Conservation (phyloP, 768 basidiomycete genomes). For the Crepidotus variabilis region DNA sequence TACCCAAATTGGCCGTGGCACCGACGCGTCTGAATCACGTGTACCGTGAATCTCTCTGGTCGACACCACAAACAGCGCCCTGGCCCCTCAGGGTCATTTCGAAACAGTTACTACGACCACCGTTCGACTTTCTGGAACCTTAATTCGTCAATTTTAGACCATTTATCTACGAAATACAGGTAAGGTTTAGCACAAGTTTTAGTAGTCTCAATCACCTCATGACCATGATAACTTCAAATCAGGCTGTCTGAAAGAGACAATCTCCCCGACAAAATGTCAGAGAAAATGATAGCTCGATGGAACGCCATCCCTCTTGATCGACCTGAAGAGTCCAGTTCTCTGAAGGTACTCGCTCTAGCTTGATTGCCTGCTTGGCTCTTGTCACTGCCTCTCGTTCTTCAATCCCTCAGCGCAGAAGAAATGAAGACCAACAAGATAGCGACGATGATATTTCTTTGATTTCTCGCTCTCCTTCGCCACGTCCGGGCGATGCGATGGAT, state of each 20-base stretch:
- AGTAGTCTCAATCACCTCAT: no score
- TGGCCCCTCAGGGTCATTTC: not conserved
- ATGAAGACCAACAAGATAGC: slow-evolving; percentile 50
- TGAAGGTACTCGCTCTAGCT: slow-evolving; percentile 71
- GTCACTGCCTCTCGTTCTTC: slow-evolving; percentile 56
- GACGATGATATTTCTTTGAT: slow-evolving; percentile 71
- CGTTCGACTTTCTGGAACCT: not conserved
- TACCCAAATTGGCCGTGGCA: slow-evolving; percentile 4
- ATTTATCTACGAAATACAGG: no score
- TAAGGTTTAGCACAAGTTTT: no score
- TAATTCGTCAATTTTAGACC: no score
- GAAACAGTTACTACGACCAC: not conserved
- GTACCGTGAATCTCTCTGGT: slow-evolving; percentile 3
- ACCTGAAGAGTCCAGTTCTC: slow-evolving; percentile 13
- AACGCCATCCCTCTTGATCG: slow-evolving; percentile 58
- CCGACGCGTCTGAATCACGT: slow-evolving; percentile 26
- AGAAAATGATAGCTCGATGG: slow-evolving; percentile 64
- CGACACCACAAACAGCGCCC: not conserved
- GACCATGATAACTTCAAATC: no score
- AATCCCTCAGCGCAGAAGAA: slow-evolving; percentile 60
- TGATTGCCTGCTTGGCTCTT: slow-evolving; percentile 36
- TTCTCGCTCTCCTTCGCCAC: slow-evolving; percentile 77
- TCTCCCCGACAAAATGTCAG: slow-evolving; percentile 45
- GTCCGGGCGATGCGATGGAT: slow-evolving; percentile 46
- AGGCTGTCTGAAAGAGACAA: no score